Conservation (phyloP, 1,284 basidiomycete species). For the Schizophyllum amplum region DNA sequence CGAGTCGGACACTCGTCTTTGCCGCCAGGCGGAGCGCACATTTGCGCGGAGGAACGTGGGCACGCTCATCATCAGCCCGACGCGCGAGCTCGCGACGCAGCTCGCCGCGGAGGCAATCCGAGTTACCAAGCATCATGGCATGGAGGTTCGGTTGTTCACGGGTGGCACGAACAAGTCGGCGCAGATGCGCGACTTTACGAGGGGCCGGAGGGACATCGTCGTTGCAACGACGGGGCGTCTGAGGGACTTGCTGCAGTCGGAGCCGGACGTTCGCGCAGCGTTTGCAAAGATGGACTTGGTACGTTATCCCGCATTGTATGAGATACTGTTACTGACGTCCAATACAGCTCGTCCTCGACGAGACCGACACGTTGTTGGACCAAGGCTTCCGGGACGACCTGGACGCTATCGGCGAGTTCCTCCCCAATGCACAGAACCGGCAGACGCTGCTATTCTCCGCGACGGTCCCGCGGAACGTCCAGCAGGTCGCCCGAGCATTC, state of each 20-base stretch:
- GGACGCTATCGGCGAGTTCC: constrained; percentile 59
- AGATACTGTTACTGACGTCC: constrained; percentile 7
- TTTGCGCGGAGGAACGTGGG: constrained; percentile 52
- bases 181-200: constrained; percentile 66
- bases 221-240: constrained; percentile 92
- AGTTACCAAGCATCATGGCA: constrained; percentile 60
- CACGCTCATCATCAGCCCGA: constrained; percentile 85
- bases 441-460: constrained; percentile 98
- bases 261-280: constrained; percentile 46
- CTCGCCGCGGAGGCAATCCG: constrained; percentile 83
- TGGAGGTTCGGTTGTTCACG: constrained; percentile 72
- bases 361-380: constrained; percentile 92
- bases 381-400: constrained; percentile 96
- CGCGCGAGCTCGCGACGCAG: constrained; percentile 90
- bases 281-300: constrained; percentile 56
- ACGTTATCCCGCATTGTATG: constrained; percentile 15
- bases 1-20: constrained; percentile 22
- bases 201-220: constrained; percentile 73
- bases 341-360: constrained; percentile 78
- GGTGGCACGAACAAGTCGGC: constrained; percentile 66
- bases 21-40: constrained; percentile 23
- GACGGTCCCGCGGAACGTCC: constrained; percentile 61
- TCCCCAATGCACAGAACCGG: constrained; percentile 64
- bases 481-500: constrained; percentile 47
- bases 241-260: constrained; percentile 67